Evolutionary conservation across 2,329 filamentous ascomycete genomes (phyloP), one percentile per base, ranked within the genome.

Genomic region (Penicillium sp.): DNA sequence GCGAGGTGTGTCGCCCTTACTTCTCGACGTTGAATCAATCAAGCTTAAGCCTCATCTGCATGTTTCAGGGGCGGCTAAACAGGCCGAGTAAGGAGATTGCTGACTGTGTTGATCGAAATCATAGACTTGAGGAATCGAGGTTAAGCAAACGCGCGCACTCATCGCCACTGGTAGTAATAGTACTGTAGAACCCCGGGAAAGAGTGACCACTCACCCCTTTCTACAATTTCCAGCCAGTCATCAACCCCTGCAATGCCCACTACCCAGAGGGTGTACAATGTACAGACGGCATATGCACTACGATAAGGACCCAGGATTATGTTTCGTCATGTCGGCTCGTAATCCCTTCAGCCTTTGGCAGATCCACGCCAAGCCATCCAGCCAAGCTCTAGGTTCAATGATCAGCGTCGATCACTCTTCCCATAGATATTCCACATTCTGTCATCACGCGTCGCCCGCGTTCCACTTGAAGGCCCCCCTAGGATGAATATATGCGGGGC

Each of bases 381-480:
- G 24, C 27, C 54, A 43, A 58, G 44, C 39, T 53, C 58, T 63
- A 67, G 56, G 57, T 67, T 68, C 66, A 67, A 68, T 68, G 66
- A 68, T 68, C 64, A 59, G 47, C 65, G 63, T 14, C 33, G 63
- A 68, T 68, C 66, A 55, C 54, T 56, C 56, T 60, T 60, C 52
- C 53, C 61, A 56, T 54, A 56, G 56, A 63, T 58, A 66, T 61
- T 68, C 59, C 64, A 68, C 66, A 68, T 68, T 68, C 65, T 66
- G 63, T 67, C 63, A 67, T 68, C 61, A 60, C 63, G 66, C 66
- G 54, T 68, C 57, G 47, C 61, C 59, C 61, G 60, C 63, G 65
- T 68, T 66, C 65, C 65, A 66, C 60, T 55, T 61, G 58, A 58
- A 54, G 55, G 13, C 59, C 37, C 66, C 65, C 65, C 65, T 68